These are phyloP conservation scores for Phialocephala subalpina DNA, from an alignment of 2,329 filamentous ascomycete species.

Conservation along the genomic window DNA sequence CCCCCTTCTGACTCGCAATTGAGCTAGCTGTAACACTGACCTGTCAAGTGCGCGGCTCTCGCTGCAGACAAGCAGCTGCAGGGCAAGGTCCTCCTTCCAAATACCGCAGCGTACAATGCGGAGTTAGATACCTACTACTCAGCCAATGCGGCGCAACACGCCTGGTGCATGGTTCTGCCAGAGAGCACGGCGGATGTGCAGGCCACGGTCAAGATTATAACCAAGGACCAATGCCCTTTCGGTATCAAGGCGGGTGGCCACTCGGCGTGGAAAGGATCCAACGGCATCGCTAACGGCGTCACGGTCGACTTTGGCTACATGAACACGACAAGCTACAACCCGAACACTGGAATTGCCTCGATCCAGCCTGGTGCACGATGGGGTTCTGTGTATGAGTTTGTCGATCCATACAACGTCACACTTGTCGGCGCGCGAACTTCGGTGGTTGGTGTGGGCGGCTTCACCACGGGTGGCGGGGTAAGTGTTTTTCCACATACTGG, in stretches of 20 bases:
- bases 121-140: conserved; percentile 49
- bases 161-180: conserved; percentile 49
- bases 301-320: conserved; percentile 52
- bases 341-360: conserved; percentile 39
- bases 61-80: conserved; percentile 35
- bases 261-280: conserved; percentile 59
- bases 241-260: conserved; percentile 65
- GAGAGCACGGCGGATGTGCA: conserved; percentile 48
- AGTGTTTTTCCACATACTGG: conserved; percentile 44
- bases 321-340: conserved; percentile 31
- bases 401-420: conserved; percentile 43
- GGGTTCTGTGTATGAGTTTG: conserved; percentile 46
- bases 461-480: conserved; percentile 43
- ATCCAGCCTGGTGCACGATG: conserved; percentile 49
- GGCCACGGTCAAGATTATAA: conserved; percentile 40
- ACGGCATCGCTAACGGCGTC: conserved; percentile 56
- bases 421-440: conserved; percentile 47
- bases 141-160: conserved; percentile 45
- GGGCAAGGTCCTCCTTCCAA: conserved; percentile 43
- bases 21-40: conserved; percentile 15
- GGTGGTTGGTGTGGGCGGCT: conserved; percentile 48
- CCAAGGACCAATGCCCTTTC: conserved; percentile 46
- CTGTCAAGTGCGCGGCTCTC: conserved; percentile 41
- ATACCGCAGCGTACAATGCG: conserved; percentile 40
- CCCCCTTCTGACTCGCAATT: no score